A percentile compares a stretch with the other conserved stretches of the same genome.
These are phyloP conservation scores for Neonectria sp. DNA, from an alignment of 2,329 filamentous ascomycete species.

Conservation along the genomic window DNA sequence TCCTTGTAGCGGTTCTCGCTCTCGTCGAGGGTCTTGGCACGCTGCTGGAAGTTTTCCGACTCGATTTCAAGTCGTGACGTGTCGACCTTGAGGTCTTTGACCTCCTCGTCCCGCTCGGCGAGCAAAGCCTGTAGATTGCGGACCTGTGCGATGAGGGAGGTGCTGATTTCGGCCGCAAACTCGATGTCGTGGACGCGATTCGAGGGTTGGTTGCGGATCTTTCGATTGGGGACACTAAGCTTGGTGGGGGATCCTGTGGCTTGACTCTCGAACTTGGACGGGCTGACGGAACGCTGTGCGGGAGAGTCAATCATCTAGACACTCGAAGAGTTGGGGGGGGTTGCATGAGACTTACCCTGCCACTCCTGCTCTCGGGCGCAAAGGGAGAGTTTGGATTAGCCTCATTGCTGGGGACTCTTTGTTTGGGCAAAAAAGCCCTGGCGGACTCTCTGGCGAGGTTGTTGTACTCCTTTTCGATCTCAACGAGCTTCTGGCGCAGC, in stretches of 20 bases:
- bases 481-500: slow-evolving; percentile 84
- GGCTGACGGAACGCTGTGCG: slow-evolving; percentile 76
- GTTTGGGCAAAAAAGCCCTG: slow-evolving; percentile 88
- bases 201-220: slow-evolving; percentile 89
- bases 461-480: slow-evolving; percentile 95
- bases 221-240: slow-evolving; percentile 87
- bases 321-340: background rate
- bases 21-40: slow-evolving; percentile 88
- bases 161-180: slow-evolving; percentile 98
- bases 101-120: slow-evolving; percentile 87
- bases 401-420: slow-evolving; percentile 82
- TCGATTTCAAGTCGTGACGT: slow-evolving; percentile 88
- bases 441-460: slow-evolving; percentile 93
- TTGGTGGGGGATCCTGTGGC: slow-evolving; percentile 91
- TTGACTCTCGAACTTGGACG: slow-evolving; percentile 86
- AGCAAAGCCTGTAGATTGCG: slow-evolving; percentile 89
- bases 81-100: slow-evolving; percentile 82
- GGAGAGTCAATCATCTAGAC: slow-evolving; percentile 33
- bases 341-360: slow-evolving; percentile 62
- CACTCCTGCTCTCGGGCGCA: slow-evolving; percentile 66
- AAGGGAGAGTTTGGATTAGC: slow-evolving; percentile 66
- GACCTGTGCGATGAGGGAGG: slow-evolving; percentile 93
- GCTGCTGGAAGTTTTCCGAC: slow-evolving; percentile 82
- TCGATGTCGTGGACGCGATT: slow-evolving; percentile 96
- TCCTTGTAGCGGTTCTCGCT: slow-evolving; percentile 98